These are phyloP conservation scores for Westerdykella aurantiaca DNA, from an alignment of 2,329 filamentous ascomycete genomes.

Conservation along the genomic window DNA sequence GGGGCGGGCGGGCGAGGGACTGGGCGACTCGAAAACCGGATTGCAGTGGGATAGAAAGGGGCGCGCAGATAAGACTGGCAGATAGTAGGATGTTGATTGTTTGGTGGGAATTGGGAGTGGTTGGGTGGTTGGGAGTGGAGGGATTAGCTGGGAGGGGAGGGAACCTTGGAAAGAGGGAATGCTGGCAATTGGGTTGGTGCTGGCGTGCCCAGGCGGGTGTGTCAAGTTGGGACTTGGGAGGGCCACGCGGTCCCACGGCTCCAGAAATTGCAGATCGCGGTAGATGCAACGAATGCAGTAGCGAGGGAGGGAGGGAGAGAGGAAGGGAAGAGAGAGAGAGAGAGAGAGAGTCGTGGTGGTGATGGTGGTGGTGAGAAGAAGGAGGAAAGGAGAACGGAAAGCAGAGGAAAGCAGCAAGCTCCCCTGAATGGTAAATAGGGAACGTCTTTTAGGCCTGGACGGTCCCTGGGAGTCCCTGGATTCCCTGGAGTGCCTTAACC, in stretches of 20 bases:
- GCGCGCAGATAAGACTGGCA: conserved; percentile 24
- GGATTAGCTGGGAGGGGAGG: conserved; percentile 5
- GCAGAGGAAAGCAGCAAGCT: neutral
- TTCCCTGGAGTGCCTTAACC: too few relatives aligned
- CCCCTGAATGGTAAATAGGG: neutral
- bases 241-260: neutral
- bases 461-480: too few relatives aligned
- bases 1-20: neutral
- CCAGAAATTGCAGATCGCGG: too few relatives aligned
- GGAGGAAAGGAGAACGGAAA: neutral
- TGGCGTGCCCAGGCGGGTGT: too few relatives aligned
- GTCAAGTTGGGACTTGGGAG: too few relatives aligned
- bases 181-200: too few relatives aligned
- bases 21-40: conserved; percentile 6
- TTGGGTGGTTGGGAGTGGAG: conserved; percentile 1
- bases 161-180: neutral
- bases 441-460: too few relatives aligned
- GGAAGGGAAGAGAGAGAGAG: conserved; percentile 2
- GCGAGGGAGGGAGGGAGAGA: neutral
- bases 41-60: neutral
- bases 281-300: neutral
- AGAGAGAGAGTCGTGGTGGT: conserved; percentile 1
- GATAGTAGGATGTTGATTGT: conserved; percentile 20
- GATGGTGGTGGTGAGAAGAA: neutral
- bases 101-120: neutral